phyloP scores from a whole-genome alignment of 495 filamentous ascomycete species.

The Hypoxylon cercidicola region DNA sequence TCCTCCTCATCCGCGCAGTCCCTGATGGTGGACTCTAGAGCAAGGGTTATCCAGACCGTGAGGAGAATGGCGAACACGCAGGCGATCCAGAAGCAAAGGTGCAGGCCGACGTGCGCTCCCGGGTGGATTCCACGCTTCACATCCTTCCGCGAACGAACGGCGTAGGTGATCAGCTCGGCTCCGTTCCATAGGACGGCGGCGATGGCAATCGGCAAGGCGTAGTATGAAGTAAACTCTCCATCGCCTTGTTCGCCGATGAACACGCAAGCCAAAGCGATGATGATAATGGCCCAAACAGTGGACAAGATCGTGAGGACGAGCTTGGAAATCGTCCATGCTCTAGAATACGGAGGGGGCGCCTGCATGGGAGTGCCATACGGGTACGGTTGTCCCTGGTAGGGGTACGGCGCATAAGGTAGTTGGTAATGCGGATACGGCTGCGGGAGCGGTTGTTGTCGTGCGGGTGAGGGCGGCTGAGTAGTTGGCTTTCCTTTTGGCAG shows the following conservation, averaged over 20 bases:
- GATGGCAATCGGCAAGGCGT: slow-evolving; percentile 37
- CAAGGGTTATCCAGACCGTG: slow-evolving; percentile 7
- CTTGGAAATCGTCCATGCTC: slow-evolving; percentile 39
- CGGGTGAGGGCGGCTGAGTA: slow-evolving; percentile 13
- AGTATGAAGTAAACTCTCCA: slow-evolving; percentile 9
- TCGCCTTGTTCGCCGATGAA: slow-evolving; percentile 13
- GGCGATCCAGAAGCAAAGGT: slow-evolving; percentile 49
- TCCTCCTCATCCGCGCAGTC: slow-evolving; percentile 18
- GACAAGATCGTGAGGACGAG: slow-evolving; percentile 44
- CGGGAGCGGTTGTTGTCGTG: slow-evolving; percentile 29
- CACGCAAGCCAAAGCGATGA: slow-evolving; percentile 42
- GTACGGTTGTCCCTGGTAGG: slow-evolving; percentile 31
- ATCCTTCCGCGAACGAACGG: slow-evolving; percentile 33
- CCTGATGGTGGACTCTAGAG: neutral
- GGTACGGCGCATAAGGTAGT: slow-evolving; percentile 25
- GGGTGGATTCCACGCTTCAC: slow-evolving; percentile 47
- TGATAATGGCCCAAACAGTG: slow-evolving; percentile 39
- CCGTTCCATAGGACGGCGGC: slow-evolving; percentile 49
- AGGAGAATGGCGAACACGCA: slow-evolving; percentile 40
- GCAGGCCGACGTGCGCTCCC: slow-evolving; percentile 52
- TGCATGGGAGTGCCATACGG: slow-evolving; percentile 29
- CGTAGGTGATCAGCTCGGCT: slow-evolving; percentile 49
- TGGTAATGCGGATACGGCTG: slow-evolving; percentile 30
- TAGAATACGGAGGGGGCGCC: slow-evolving; percentile 32
- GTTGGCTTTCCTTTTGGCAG: slow-evolving; percentile 2